These are phyloP conservation scores for Protostelium mycophagum DNA, from an alignment of 78 protist species.

Conservation along the genomic window DNA sequence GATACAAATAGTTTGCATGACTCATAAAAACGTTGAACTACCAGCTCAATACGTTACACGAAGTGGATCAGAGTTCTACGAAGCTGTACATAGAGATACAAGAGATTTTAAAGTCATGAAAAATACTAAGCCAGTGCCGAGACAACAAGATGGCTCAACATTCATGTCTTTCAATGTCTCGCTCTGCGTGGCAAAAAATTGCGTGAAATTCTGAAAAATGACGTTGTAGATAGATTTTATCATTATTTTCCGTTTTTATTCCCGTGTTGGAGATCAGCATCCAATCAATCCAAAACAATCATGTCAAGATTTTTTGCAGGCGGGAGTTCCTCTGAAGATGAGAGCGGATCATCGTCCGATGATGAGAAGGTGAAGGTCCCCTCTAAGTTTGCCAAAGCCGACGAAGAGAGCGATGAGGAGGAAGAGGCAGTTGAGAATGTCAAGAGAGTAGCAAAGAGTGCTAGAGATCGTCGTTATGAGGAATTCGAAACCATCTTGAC, in stretches of 20 bases:
- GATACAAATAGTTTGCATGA: too few species aligned
- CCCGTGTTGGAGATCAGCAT: background rate
- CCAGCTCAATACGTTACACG: too few species aligned
- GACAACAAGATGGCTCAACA: too few species aligned
- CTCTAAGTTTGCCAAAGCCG: slow-evolving; percentile 10
- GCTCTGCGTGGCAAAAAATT: too few species aligned
- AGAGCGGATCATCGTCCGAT: slow-evolving; percentile 15
- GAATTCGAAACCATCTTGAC: slow-evolving; percentile 31
- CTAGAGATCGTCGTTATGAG: slow-evolving; percentile 31
- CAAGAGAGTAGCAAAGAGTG: slow-evolving; percentile 29
- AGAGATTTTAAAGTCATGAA: too few species aligned
- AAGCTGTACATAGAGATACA: too few species aligned
- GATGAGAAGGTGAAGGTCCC: slow-evolving; percentile 29
- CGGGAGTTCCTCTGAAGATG: slow-evolving; percentile 33
- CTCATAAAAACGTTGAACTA: too few species aligned
- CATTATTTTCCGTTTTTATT: background rate
- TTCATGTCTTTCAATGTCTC: too few species aligned
- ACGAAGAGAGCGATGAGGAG: slow-evolving; percentile 30
- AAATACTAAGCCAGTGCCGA: too few species aligned
- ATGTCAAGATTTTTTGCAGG: slow-evolving; percentile 43
- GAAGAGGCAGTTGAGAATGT: slow-evolving; percentile 46
- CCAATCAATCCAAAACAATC: background rate
- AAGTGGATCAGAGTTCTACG: too few species aligned
- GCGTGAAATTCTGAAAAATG: too few species aligned
- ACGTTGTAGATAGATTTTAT: background rate